Evolutionary conservation across 208 protist genomes (phyloP).

Genomic region (Trypanosomatidae sp.): DNA sequence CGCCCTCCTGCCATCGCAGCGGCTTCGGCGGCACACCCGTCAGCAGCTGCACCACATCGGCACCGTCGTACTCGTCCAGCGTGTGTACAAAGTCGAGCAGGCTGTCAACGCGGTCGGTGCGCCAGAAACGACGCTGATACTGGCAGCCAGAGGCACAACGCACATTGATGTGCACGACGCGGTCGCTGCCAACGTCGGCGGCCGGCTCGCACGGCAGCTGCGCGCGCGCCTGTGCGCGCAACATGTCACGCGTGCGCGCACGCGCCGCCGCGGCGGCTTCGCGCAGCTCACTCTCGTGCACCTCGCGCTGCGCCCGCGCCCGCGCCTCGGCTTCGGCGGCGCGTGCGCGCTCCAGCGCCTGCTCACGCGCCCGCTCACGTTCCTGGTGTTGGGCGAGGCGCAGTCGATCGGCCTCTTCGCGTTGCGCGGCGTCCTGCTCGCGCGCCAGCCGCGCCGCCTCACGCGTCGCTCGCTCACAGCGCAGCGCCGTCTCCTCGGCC

Average conservation of each 20-base stretch:
- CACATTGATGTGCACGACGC: slow-evolving; percentile 30
- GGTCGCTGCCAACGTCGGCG: slow-evolving; percentile 7
- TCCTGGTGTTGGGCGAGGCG: slow-evolving; percentile 17
- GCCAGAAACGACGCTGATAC: slow-evolving; percentile 41
- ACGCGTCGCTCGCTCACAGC: slow-evolving; percentile 40
- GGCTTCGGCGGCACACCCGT: slow-evolving; percentile 48
- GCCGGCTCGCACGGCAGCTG: slow-evolving; percentile 30
- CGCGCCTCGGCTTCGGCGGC: no score
- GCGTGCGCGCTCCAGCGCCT: neutral
- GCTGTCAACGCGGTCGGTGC: slow-evolving; percentile 29
- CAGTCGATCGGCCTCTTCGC: slow-evolving; percentile 39
- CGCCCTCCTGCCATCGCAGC: slow-evolving; percentile 18
- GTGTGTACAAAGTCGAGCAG: slow-evolving; percentile 35
- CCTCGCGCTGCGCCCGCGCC: neutral
- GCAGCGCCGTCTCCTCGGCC: slow-evolving; percentile 44
- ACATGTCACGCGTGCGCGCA: slow-evolving; percentile 2
- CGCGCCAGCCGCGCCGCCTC: slow-evolving; percentile 30
- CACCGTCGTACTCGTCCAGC: slow-evolving; percentile 32
- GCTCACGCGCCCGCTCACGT: slow-evolving; percentile 12
- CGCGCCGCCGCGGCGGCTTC: slow-evolving; percentile 3
- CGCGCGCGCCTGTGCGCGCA: slow-evolving; percentile 5
- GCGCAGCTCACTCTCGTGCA: slow-evolving; percentile 7
- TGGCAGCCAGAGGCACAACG: slow-evolving; percentile 28
- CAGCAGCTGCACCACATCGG: slow-evolving; percentile 32
- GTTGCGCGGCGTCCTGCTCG: slow-evolving; percentile 17